A percentile compares a stretch with the other conserved stretches of the same genome.
Evolutionary conservation across 371 early-diverging fungal genomes (phyloP).

Genomic region (Mortierella sp.): DNA sequence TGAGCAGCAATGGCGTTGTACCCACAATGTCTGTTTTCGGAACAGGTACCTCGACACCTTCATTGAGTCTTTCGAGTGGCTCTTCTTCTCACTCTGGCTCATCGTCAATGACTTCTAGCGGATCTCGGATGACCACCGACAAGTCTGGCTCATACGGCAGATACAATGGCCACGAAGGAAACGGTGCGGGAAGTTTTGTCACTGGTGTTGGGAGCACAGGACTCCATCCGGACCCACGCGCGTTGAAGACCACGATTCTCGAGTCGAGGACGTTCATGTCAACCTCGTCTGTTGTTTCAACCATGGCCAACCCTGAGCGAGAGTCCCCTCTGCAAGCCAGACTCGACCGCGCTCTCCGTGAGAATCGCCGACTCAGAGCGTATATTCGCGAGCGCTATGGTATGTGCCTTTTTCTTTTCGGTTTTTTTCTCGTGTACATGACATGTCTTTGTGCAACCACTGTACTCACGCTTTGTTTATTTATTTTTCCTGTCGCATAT

Average conservation of each 20-base stretch:
- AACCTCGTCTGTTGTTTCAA: slow-evolving; percentile 9
- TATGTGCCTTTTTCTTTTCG: background rate
- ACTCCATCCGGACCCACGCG: background rate
- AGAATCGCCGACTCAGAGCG: slow-evolving; percentile 30
- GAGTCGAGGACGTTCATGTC: slow-evolving; percentile 33
- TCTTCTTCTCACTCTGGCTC: background rate
- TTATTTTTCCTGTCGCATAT: background rate
- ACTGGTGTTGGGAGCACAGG: too few species aligned
- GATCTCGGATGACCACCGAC: background rate
- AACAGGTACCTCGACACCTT: background rate
- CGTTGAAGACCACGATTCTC: slow-evolving; percentile 12
- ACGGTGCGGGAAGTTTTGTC: background rate
- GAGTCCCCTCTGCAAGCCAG: background rate
- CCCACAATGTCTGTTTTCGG: background rate
- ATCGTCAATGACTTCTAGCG: background rate
- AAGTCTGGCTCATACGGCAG: background rate
- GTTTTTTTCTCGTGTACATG: background rate
- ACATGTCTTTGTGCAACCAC: background rate
- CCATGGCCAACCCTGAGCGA: background rate
- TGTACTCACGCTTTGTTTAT: background rate
- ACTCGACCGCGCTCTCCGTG: slow-evolving; percentile 7
- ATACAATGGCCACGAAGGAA: too few species aligned
- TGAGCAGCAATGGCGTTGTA: background rate
- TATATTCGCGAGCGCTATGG: slow-evolving; percentile 41
- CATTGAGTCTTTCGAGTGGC: background rate